Evolutionary conservation across 805 yeast genomes (phyloP).

Genomic region (Priceomyces fermenticarens): DNA sequence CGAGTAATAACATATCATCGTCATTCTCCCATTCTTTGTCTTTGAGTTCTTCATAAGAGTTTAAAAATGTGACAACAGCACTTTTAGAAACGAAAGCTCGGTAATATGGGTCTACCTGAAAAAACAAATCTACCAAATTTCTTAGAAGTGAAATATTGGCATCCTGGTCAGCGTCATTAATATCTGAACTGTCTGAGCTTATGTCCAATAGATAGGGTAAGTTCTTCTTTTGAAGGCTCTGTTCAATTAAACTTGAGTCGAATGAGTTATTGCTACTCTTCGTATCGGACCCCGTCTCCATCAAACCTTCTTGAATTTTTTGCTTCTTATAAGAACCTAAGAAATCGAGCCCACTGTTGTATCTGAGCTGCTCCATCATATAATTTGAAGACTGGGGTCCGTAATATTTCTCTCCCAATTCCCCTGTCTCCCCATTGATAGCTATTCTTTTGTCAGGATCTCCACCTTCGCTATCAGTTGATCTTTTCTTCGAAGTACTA

Average conservation of each 20-base stretch:
- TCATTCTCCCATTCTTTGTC: constrained; percentile 45
- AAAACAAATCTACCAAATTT: constrained; percentile 39
- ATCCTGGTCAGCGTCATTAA: constrained; percentile 10
- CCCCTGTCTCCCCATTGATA: constrained; percentile 37
- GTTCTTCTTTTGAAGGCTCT: constrained; percentile 26
- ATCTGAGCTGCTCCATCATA: constrained; percentile 40
- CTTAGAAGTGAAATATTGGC: constrained; percentile 31
- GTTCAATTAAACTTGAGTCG: constrained; percentile 12
- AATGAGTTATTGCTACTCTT: constrained; percentile 3
- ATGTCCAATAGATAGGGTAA: constrained; percentile 22
- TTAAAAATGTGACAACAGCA: constrained; percentile 34
- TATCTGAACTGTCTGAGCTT: constrained; percentile 17
- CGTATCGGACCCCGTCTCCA: constrained; percentile 2
- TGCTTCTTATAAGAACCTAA: constrained; percentile 3
- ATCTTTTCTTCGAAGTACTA: neutral
- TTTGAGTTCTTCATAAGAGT: constrained; percentile 27
- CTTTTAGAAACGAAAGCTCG: constrained; percentile 36
- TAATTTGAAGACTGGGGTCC: constrained; percentile 50
- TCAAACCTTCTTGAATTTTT: neutral
- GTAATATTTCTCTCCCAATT: constrained; percentile 42
- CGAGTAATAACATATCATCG: constrained; percentile 45
- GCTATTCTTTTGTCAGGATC: constrained; percentile 7
- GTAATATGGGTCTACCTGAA: constrained; percentile 37
- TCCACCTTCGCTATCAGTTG: neutral
- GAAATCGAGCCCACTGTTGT: neutral